Conservation (phyloP, 768 basidiomycete species). For the Pleurotus ostreatus region DNA sequence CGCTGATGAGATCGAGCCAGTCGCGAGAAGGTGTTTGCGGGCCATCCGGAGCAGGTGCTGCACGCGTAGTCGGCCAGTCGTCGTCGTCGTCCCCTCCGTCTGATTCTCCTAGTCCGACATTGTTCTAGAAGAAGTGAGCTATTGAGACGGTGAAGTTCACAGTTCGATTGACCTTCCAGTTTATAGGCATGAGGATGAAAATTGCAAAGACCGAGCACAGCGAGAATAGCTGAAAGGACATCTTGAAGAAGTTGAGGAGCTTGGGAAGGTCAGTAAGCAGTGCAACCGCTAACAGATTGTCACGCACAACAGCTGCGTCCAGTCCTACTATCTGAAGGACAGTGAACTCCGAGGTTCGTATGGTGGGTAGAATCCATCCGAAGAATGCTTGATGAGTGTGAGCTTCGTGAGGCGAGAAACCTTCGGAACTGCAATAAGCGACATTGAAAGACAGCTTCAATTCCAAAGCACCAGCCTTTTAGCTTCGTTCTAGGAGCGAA, state of each 20-base stretch:
- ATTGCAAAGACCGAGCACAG: conserved; percentile 80
- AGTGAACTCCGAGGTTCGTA: conserved; percentile 86
- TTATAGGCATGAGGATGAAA: conserved; percentile 90
- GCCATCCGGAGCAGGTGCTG: conserved; percentile 25
- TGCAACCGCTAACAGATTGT: neutral
- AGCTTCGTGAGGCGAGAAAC: conserved; percentile 91
- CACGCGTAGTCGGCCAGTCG: conserved; percentile 33
- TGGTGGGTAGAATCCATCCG: conserved; percentile 94
- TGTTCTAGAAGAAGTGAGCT: conserved; percentile 6
- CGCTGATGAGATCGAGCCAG: conserved; percentile 87
- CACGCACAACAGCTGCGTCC: conserved; percentile 90
- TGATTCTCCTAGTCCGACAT: conserved; percentile 8
- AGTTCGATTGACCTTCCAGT: conserved; percentile 70
- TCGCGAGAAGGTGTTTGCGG: conserved; percentile 36
- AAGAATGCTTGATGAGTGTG: conserved; percentile 86
- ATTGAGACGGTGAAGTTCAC: conserved; percentile 4
- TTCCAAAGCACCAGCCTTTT: conserved; percentile 57
- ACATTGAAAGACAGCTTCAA: conserved; percentile 7
- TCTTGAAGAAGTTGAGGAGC: conserved; percentile 95
- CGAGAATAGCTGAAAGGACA: conserved; percentile 89
- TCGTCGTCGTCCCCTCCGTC: conserved; percentile 41
- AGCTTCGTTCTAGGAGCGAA: conserved; percentile 94
- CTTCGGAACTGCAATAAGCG: conserved; percentile 31
- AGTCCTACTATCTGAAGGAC: conserved; percentile 95
- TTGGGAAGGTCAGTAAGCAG: conserved; percentile 23